Percentiles rank a stretch among this genome's conserved stretches.
Evolutionary conservation across 768 basidiomycete genomes (phyloP).

Genomic region (Macrolepiota dolichaula): DNA sequence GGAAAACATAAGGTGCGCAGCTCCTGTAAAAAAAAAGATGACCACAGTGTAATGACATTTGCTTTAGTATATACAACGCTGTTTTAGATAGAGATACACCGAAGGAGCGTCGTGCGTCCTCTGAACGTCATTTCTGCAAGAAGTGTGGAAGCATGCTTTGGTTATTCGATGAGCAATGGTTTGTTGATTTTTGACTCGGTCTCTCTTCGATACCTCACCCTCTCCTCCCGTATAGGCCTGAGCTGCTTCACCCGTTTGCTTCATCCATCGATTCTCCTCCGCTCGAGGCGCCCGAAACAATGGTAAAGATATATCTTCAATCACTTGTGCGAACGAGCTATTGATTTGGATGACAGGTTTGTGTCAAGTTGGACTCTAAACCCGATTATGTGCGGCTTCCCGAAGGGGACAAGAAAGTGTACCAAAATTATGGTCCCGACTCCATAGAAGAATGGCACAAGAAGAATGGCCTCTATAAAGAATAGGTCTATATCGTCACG

Average conservation of each 20-base stretch:
- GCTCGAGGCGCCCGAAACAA: constrained; percentile 44
- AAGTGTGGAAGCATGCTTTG: constrained; percentile 67
- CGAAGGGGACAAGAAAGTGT: constrained; percentile 48
- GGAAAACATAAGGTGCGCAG: constrained; percentile 46
- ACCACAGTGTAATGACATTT: background rate
- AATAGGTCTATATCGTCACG: constrained; percentile 8
- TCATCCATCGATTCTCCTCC: constrained; percentile 61
- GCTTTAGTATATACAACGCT: constrained; percentile 55
- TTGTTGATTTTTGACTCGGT: constrained; percentile 11
- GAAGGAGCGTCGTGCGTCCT: constrained; percentile 41
- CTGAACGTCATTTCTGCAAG: constrained; percentile 62
- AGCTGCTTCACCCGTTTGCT: constrained; percentile 64
- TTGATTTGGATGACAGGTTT: constrained; percentile 30
- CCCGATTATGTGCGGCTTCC: constrained; percentile 63
- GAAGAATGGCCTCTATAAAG: constrained; percentile 39
- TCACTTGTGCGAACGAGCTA: background rate
- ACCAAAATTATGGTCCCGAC: constrained; percentile 37
- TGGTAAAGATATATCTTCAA: constrained; percentile 33
- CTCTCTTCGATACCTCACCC: background rate
- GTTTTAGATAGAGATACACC: constrained; percentile 54
- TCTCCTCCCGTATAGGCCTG: constrained; percentile 42
- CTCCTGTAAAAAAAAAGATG: background rate
- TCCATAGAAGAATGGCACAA: constrained; percentile 63
- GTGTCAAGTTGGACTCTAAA: constrained; percentile 45
- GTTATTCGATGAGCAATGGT: constrained; percentile 59